These are phyloP conservation scores for Arxiozyma heterogenica DNA, from an alignment of 1,139 yeast species.

Conservation along the genomic window DNA sequence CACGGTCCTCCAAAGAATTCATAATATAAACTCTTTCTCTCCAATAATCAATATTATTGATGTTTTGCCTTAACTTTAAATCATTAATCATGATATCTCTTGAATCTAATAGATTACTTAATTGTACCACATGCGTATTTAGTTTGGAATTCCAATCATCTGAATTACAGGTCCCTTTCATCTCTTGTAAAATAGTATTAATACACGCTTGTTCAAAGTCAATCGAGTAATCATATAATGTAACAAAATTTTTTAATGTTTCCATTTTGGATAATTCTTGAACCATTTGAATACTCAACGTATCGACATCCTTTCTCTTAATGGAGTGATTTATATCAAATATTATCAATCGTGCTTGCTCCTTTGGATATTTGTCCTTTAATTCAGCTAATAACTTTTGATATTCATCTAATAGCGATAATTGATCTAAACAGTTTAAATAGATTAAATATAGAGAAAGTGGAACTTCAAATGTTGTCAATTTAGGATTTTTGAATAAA, in stretches of 20 bases:
- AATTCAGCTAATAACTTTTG: conserved; percentile 35
- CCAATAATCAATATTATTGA: conserved; percentile 63
- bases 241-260: conserved; percentile 55
- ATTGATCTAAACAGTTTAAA: conserved; percentile 37
- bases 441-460: conserved; percentile 39
- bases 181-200: conserved; percentile 16
- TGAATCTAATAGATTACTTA: conserved; percentile 48
- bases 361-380: conserved; percentile 50
- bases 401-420: conserved; percentile 20
- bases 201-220: conserved; percentile 47
- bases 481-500: conserved; percentile 28
- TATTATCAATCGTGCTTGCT: conserved; percentile 43
- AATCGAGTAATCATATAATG: conserved; percentile 53
- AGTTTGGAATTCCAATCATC: conserved; percentile 19
- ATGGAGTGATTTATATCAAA: conserved; percentile 45
- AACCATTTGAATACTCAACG: conserved; percentile 36
- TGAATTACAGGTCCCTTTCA: conserved; percentile 24
- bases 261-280: conserved; percentile 33
- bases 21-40: conserved; percentile 45
- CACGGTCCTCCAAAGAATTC: conserved; percentile 35
- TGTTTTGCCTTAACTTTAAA: conserved; percentile 53
- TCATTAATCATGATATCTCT: conserved; percentile 56
- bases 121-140: conserved; percentile 40
- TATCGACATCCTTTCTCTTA: conserved; percentile 31
- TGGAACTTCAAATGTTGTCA: conserved; percentile 31